phyloP scores from a whole-genome alignment of 2,329 filamentous ascomycete species.

The Sordariomycetes sp. region DNA sequence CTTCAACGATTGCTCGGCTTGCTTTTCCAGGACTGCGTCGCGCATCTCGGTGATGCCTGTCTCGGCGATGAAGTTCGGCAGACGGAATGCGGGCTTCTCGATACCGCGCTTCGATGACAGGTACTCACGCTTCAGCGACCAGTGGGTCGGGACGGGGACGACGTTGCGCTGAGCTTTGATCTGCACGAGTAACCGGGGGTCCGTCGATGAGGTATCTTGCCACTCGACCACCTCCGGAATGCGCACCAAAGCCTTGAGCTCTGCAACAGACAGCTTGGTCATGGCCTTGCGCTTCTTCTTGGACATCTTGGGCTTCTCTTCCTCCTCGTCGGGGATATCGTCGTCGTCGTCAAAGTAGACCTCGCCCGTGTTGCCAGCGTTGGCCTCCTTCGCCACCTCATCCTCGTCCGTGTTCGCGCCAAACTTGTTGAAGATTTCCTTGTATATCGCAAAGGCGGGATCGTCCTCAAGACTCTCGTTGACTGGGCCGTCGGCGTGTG shows the following conservation, averaged over 20 bases:
- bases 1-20: constrained; percentile 83
- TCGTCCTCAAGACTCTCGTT: constrained; percentile 41
- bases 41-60: constrained; percentile 98
- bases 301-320: constrained; percentile 68
- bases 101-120: constrained; percentile 94
- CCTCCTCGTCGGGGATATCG: constrained; percentile 78
- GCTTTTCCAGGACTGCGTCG: constrained; percentile 91
- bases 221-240: constrained; percentile 95
- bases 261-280: constrained; percentile 87
- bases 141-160: constrained; percentile 87
- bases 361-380: constrained; percentile 69
- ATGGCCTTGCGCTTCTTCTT: constrained; percentile 92
- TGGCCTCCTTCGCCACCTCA: constrained; percentile 53
- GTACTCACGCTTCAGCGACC: constrained; percentile 95
- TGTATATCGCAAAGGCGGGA: constrained; percentile 76
- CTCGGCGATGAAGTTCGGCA: constrained; percentile 95
- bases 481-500: constrained; percentile 26
- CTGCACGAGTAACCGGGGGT: constrained; percentile 81
- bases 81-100: constrained; percentile 85
- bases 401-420: constrained; percentile 55
- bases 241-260: constrained; percentile 83
- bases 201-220: constrained; percentile 88
- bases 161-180: constrained; percentile 95
- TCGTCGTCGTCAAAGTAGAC: constrained; percentile 78
- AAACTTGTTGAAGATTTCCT: constrained; percentile 74